Evolutionary conservation across 192 early-diverging fungal species (phyloP), one percentile per base, ranked within the genome.

Genomic region (Coemansia sp.): DNA sequence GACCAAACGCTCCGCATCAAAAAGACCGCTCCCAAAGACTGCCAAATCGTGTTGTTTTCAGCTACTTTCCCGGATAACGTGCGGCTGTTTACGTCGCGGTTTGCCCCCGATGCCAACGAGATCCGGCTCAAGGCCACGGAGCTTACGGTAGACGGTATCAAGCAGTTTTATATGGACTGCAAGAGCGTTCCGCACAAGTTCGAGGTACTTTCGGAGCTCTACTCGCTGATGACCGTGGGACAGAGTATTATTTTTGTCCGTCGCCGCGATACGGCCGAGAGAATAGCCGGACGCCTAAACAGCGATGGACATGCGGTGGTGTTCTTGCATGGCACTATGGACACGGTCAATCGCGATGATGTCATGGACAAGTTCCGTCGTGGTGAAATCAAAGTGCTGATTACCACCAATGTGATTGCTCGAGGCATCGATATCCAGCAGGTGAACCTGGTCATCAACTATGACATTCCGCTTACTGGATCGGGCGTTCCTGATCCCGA

Each of bases 131-230:
- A 88, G 55, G 78, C 81, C 19, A 89, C 93, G 45, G 96, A 98
- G 69, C 74, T 98, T 11, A 91, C 90, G 1, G 96, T 98, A 7
- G 88, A 93, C 21, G 88, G 84, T 5, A 97, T 98, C 72, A 91
- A 91, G 57, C 96, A 99, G 80, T 92, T 93, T 59, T 99, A 96
- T 70, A 91, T 99, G 87, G 90, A 96, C 74, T 97, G 94, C 72
- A 82, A 75, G 44, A 68, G 72, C 54, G 83, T 82, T 41, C 61
- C 84, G n/a, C 86, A 93, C 71, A 97, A 97, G 71, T 81, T 87
- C 43, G 84, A 89, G 50, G 83, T 86, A 0, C 67, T 93, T 15
- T 79, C 78, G 13, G 80, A 80, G 53, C 70, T 93, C 3, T 93
- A 91, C 51, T 83, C 84, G 15, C 69, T 99, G 53, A 73, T 97